Conservation (phyloP, 202 grass and related monocot species). For the Carex sylvatica region DNA sequence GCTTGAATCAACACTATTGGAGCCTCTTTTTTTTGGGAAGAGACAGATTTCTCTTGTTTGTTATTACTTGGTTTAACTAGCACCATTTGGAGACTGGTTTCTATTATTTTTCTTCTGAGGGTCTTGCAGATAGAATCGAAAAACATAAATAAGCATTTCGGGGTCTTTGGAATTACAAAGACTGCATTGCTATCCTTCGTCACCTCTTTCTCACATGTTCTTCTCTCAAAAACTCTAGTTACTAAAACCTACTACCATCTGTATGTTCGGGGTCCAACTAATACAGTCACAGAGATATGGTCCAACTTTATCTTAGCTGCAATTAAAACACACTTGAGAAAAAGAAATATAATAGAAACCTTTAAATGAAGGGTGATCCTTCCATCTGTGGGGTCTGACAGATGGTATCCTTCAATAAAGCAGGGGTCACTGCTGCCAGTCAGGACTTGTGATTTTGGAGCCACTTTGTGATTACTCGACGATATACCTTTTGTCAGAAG, state of each 20-base stretch:
- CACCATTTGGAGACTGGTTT: neutral
- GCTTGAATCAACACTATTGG: constrained; percentile 9
- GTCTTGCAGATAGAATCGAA: neutral
- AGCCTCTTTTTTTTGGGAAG: neutral
- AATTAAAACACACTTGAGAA: neutral
- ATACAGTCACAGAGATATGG: neutral
- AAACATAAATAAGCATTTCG: neutral
- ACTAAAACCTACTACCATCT: neutral
- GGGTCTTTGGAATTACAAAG: neutral
- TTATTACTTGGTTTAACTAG: neutral
- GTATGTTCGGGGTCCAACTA: neutral
- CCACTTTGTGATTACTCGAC: constrained; percentile 65
- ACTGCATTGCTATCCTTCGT: neutral
- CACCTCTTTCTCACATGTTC: neutral
- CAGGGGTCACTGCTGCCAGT: constrained; percentile 91
- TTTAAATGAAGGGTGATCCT: constrained; percentile 91
- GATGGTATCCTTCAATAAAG: constrained; percentile 92
- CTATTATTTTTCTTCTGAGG: neutral
- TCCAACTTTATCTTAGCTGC: neutral
- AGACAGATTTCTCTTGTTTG: neutral
- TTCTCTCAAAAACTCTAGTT: neutral
- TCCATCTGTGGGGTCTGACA: constrained; percentile 85
- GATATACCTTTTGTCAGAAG: constrained; percentile 72
- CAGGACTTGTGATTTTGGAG: constrained; percentile 68
- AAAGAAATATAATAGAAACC: constrained; percentile 33